Base-by-base conservation (phyloP, 805 yeast species). In the Metschnikowia drakensbergensis region DNA sequence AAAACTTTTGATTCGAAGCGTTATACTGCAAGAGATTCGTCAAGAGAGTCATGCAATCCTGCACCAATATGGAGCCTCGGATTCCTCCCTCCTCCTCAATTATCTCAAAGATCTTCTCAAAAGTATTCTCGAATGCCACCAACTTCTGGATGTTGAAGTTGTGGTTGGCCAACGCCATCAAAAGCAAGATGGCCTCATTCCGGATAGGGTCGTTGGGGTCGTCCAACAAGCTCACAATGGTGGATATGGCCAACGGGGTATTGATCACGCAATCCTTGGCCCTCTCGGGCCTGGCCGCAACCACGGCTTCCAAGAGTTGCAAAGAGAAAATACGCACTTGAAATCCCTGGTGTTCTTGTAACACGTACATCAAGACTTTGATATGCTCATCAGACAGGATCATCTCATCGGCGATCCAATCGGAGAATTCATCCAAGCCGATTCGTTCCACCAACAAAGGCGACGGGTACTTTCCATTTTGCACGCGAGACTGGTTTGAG, bases 331-430 rank as follows among this genome's bases (percentile, higher is more conserved):
- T 72, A 48, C 86, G 77, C 37, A 85, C 77, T 64, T 88, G 95
- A 61, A 89, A 88, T 60, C 88, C 92, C 11, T 71, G 42, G 47
- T 75, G 72, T 26, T 72, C 74, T 26, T 77, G 71, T 6, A 84
- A 63, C 26, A 83, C 80, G 23, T 67, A 64, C 36, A 72, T 52
- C 33, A 73, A 51, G 34, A 63, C 54, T 17, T 53, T 49, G 35
- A 72, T 51, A 17, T 63, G 54, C 27, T 59, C 65, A 13, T 58
- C 66, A 42, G 65, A 67, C 51, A 87, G 91, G 1, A 91, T 86
- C 58, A 94, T 72, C 59, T 89, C 97, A 66, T 94, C 99, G 0
- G 98, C 89, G 30, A 94, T 87, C 96, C 97, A 91, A 48, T 91
- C 68, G 0, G 97, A 87, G 55, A 94, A 87, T 59, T 89, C 96